phyloP scores from a whole-genome alignment of 2,329 filamentous ascomycete genomes.

The Fusarium acutatum region DNA sequence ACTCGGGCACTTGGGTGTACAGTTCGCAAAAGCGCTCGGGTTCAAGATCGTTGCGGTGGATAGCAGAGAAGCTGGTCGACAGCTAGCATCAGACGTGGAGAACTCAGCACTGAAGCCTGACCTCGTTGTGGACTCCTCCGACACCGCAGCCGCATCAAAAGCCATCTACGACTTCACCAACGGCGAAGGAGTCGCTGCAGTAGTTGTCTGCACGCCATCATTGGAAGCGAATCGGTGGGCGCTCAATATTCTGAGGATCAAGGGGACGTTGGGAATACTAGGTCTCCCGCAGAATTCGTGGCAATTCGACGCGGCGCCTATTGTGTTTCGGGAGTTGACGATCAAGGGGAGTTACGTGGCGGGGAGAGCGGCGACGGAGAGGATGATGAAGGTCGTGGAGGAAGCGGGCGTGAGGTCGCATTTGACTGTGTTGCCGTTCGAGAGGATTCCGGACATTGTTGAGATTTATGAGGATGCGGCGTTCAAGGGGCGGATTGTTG shows the following conservation, averaged over 20 bases:
- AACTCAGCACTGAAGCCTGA: neutral
- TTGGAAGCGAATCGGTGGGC: conserved; percentile 11
- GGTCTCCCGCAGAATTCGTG: neutral
- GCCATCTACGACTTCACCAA: neutral
- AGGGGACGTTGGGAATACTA: neutral
- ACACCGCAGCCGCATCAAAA: neutral
- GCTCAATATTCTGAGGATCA: neutral
- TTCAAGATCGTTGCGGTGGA: neutral
- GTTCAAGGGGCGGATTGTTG: conserved; percentile 5
- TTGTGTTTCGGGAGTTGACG: conserved; percentile 5
- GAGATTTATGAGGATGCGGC: conserved; percentile 1
- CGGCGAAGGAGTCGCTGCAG: neutral
- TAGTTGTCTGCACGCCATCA: neutral
- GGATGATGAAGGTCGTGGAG: conserved; percentile 4
- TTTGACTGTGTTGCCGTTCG: conserved; percentile 1
- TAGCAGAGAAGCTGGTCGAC: conserved; percentile 9
- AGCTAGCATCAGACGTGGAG: neutral
- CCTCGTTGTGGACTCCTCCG: neutral
- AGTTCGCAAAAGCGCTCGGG: conserved; percentile 5
- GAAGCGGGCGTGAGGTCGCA: conserved; percentile 4
- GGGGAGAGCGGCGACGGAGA: neutral
- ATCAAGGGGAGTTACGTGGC: conserved; percentile 1
- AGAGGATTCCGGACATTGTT: neutral
- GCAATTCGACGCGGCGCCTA: conserved; percentile 4
- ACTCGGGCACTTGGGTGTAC: neutral